Conservation (phyloP, 768 basidiomycete genomes). For the Postia placenta region DNA sequence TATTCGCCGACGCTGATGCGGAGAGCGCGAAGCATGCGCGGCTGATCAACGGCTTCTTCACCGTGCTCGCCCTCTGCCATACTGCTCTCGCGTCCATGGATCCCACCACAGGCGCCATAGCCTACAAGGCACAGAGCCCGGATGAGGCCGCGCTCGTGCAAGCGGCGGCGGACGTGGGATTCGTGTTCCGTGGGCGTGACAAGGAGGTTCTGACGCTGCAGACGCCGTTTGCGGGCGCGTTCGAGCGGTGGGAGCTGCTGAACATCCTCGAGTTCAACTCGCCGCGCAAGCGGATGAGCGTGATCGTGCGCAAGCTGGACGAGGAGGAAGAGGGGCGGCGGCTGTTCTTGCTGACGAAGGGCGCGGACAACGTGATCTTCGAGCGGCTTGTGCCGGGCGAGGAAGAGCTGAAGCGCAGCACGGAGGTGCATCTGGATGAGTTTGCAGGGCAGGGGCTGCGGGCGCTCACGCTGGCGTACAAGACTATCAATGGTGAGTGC, state of each 20-base stretch:
- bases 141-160: conserved; percentile 97
- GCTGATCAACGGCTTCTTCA: conserved; percentile 85
- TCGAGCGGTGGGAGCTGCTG: conserved; percentile 82
- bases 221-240: conserved; percentile 67
- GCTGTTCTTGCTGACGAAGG: conserved; percentile 79
- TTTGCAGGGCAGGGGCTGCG: conserved; percentile 87
- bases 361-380: conserved; percentile 96
- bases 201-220: conserved; percentile 66
- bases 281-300: conserved; percentile 91
- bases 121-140: conserved; percentile 97
- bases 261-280: conserved; percentile 97
- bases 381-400: conserved; percentile 72
- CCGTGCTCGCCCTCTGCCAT: conserved; percentile 90
- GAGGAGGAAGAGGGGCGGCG: conserved; percentile 48
- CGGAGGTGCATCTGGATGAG: conserved; percentile 78
- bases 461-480: conserved; percentile 92
- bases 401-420: conserved; percentile 65
- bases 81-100: conserved; percentile 81
- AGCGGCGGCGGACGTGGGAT: conserved; percentile 93
- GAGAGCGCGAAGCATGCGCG: conserved; percentile 60
- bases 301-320: conserved; percentile 71
- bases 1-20: conserved; percentile 42
- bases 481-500: conserved; percentile 67
- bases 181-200: conserved; percentile 87
- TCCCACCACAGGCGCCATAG: conserved; percentile 62